Evolutionary conservation across 1,284 basidiomycete genomes (phyloP), one percentile per base, ranked within the genome.

Genomic region (Heimioporus retisporus): DNA sequence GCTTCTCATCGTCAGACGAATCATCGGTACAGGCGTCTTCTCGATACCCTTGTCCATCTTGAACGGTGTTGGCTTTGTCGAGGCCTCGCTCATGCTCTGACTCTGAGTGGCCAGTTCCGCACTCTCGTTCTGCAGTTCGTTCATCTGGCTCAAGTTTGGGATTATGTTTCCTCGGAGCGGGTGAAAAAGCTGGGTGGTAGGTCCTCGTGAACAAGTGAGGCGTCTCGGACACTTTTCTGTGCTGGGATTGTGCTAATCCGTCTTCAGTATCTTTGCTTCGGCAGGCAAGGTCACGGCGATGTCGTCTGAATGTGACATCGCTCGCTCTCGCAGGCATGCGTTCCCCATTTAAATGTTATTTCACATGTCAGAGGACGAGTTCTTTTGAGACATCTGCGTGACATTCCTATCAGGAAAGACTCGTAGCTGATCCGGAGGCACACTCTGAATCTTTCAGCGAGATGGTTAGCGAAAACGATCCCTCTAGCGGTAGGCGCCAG

Each of bases 1-100:
- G 1, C 80, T 87, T 66, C 75, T 86, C 15, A 85, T 78, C 43
- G 82, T 88, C 40, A 87, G 87, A 3, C 77, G 80, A 40, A 85
- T 89, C 60, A 87, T 89, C 59, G 89, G 89, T 0, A 89, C 89
- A 0, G 89, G 88, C 11, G 88, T 90, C 65, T 90, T 90, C 76
- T 88, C 88, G 2, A 90, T 88, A 0, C 87, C 88, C 0, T 87
- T 87, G 1, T 87, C 86, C 1, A 90, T 90, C 70, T 71, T 88
- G 42, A 74, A 69, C 0, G 82, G 84, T 0, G 84, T 86, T 0
- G 83, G 83, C n/a, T 87, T 84, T 3, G 79, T 88, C 19, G 88
- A 87, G 11, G 85, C 86, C 3, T 86, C 85, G 0, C 77, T 88
- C 16, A 81, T 88, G 79, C n/a, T n/a, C n/a, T n/a, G n/a, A n/a